These are phyloP conservation scores for Pueraria montana DNA, from an alignment of 306 rosid genomes.

Conservation along the genomic window DNA sequence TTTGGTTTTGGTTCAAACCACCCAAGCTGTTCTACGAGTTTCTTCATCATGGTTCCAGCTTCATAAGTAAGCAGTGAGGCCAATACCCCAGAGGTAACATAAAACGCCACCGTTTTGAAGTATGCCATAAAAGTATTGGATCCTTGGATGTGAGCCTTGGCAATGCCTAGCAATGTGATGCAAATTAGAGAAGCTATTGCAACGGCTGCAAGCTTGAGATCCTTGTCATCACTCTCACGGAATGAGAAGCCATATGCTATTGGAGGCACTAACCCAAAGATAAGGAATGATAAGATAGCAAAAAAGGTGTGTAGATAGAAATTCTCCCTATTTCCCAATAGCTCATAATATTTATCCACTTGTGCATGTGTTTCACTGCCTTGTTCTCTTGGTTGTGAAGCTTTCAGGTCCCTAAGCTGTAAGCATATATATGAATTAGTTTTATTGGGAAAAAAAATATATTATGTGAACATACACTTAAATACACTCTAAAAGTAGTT, in stretches of 20 bases:
- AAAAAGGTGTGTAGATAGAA: slow-evolving; percentile 61
- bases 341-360: slow-evolving; percentile 54
- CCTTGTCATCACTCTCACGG: slow-evolving; percentile 57
- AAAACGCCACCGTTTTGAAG: slow-evolving; percentile 49
- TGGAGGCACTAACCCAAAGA: slow-evolving; percentile 74
- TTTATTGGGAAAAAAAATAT: neutral
- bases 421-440: slow-evolving; percentile 37
- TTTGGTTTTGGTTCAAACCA: slow-evolving; percentile 58
- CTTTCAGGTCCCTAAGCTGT: slow-evolving; percentile 69
- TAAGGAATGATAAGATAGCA: slow-evolving; percentile 64
- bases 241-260: slow-evolving; percentile 72
- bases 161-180: slow-evolving; percentile 64
- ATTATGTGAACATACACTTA: neutral
- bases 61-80: slow-evolving; percentile 64
- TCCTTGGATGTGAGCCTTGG: slow-evolving; percentile 61
- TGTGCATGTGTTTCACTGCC: slow-evolving; percentile 16
- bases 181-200: slow-evolving; percentile 70
- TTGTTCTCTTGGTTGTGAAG: slow-evolving; percentile 46
- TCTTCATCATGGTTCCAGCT: slow-evolving; percentile 59
- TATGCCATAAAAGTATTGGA: slow-evolving; percentile 45
- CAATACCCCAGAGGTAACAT: slow-evolving; percentile 54
- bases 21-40: slow-evolving; percentile 59
- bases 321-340: slow-evolving; percentile 60
- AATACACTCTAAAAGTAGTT: too few species aligned
- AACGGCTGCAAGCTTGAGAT: slow-evolving; percentile 73